A percentile compares a stretch with the other conserved stretches of the same genome.
These are phyloP conservation scores for Capsicum rhomboideum DNA, from an alignment of 257 asterid species.

Conservation along the genomic window DNA sequence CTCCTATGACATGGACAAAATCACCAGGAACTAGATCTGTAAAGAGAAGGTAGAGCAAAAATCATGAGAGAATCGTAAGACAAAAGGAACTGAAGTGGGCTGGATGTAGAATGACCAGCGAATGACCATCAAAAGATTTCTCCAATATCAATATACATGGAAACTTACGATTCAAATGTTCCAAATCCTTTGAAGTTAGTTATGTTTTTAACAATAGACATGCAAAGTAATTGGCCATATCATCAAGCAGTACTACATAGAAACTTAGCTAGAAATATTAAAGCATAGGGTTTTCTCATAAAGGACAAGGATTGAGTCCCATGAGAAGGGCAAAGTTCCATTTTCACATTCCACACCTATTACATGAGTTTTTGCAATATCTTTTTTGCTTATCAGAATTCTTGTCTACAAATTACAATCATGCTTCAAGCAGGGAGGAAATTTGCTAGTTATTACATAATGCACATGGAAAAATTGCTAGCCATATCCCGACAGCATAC, in stretches of 20 bases:
- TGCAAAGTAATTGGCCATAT: background rate
- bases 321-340: background rate
- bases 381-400: background rate
- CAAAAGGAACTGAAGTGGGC: background rate
- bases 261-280: background rate
- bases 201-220: background rate
- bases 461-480: background rate
- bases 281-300: background rate
- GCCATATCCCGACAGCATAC: slow-evolving; percentile 11
- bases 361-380: background rate
- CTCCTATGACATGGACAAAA: slow-evolving; percentile 81
- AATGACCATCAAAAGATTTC: background rate
- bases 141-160: background rate
- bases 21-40: slow-evolving; percentile 88
- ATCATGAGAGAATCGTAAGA: background rate
- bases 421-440: background rate
- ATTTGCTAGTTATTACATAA: background rate
- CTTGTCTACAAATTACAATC: background rate
- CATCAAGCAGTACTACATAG: background rate
- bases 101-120: background rate
- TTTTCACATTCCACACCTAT: background rate
- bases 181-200: background rate
- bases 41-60: background rate
- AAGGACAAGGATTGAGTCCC: background rate
- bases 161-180: background rate